phyloP scores from a whole-genome alignment of 345 rosid genomes.

The Eucalyptus guilfoylei region DNA sequence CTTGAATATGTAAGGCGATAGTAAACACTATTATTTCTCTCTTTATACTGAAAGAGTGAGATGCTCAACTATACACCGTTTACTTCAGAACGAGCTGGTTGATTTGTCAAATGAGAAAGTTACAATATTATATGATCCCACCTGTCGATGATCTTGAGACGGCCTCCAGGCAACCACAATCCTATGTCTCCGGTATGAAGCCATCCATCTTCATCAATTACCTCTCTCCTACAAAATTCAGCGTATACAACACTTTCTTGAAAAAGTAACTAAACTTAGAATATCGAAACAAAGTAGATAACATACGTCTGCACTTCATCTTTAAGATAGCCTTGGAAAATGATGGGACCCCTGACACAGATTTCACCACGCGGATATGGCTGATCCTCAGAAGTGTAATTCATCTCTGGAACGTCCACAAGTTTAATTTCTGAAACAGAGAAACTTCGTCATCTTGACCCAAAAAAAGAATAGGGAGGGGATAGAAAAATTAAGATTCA shows the following conservation, averaged over 20 bases:
- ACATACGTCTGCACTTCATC: constrained; percentile 89
- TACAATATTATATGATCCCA: background rate
- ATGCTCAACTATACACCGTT: background rate
- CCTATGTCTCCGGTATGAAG: constrained; percentile 97
- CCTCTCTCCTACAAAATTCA: constrained; percentile 62
- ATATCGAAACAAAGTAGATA: background rate
- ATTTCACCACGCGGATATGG: constrained; percentile 97
- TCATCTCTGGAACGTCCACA: constrained; percentile 94
- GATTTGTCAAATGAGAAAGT: background rate
- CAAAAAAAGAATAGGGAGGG: background rate
- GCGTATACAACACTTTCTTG: background rate
- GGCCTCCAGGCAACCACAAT: constrained; percentile 87
- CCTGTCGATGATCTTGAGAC: constrained; percentile 94
- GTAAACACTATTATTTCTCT: background rate
- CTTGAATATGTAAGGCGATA: background rate
- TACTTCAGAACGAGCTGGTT: background rate
- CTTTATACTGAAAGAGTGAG: background rate
- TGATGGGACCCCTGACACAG: constrained; percentile 88
- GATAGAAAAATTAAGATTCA: background rate
- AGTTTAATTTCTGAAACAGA: constrained; percentile 78
- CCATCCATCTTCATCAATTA: constrained; percentile 89
- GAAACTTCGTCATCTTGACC: background rate
- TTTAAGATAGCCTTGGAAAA: constrained; percentile 80
- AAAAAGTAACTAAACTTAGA: background rate
- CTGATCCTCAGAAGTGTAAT: constrained; percentile 75